A percentile compares a stretch with the other conserved stretches of the same genome.
Evolutionary conservation across 2,329 filamentous ascomycete species (phyloP).

Genomic region (Cylindrodendrum hubeiense): DNA sequence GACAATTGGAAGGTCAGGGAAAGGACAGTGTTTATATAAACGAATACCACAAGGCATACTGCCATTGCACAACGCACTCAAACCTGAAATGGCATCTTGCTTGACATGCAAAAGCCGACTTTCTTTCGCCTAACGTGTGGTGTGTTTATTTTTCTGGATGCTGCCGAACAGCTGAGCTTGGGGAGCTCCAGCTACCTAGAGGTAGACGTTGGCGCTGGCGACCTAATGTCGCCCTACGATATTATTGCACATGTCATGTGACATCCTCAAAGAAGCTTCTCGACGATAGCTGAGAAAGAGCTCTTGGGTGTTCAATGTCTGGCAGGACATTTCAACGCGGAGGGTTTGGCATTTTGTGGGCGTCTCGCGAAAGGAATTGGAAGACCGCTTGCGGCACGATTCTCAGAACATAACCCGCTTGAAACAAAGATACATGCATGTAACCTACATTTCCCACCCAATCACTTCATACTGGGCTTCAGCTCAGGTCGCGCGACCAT

Average conservation of each 20-base stretch:
- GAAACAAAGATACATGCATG: not conserved
- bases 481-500: constrained; percentile 16
- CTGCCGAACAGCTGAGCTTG: constrained; percentile 10
- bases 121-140: constrained; percentile 25
- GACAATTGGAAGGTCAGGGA: constrained; percentile 50
- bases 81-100: constrained; percentile 38
- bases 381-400: not conserved
- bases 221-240: not conserved
- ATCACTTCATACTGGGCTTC: not conserved
- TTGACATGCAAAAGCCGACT: constrained; percentile 45
- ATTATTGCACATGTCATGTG: too few species aligned
- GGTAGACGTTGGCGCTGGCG: constrained; percentile 18
- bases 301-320: not conserved
- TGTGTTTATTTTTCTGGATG: constrained; percentile 1
- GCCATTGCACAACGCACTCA: constrained; percentile 42
- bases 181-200: not conserved
- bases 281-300: not conserved
- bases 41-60: constrained; percentile 43
- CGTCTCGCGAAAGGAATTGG: not conserved
- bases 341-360: not conserved
- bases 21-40: constrained; percentile 47
- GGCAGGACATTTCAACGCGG: not conserved
- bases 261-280: not conserved
- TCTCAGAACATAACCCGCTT: not conserved
- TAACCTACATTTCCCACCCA: not conserved